Base-by-base conservation (phyloP, 805 yeast genomes). In the Suhomyces sp. region DNA sequence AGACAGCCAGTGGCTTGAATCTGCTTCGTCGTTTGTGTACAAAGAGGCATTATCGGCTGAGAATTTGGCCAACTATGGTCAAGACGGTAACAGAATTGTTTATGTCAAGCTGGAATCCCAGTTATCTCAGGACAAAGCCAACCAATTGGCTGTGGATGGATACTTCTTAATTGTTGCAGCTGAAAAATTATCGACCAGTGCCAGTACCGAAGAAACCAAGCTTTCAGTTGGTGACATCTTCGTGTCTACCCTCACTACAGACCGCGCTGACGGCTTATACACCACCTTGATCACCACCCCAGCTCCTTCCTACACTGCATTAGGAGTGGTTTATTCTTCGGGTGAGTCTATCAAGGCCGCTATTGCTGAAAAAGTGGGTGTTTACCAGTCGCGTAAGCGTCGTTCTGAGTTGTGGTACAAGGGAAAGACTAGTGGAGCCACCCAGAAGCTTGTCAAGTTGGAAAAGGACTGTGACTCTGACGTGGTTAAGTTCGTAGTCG, bases 341-440 rank as follows among this genome's bases (percentile, higher is more conserved):
- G 71, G 71, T 42, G 91, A 87, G 60, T 89, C 97, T 33, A 84
- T 94, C 62, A 72, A 80, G 44, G 92, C 88, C 62, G 94, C 98
- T 10, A 81, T 94, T 60, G 83, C 82, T 55, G 86, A 89, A 22
- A 80, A 83, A 48, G 84, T 89, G 8, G 99, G 99, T 53, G 97
- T 94, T 2, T 94, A 94, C 71, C 97, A 88, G 70, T 90, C 97
- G 7, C 86, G 99, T 62, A 85, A 87, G 63, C 71, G 80, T 50
- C 63, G 65, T 19, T 85, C 90, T 56, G 98, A 96, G 44, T 79
- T 94, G 54, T 94, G 99, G 99, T 88, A 86, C 69, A 94, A 94
- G 70, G 99, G 99, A 29, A 87, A 87, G 52, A 89, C 97, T 1
- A 88, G 96, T n/a, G 99, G 99, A 19, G 96, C 96, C 49, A 89